Base-by-base conservation (phyloP, 2,329 filamentous ascomycete species). In the Meredithiella fracta region DNA sequence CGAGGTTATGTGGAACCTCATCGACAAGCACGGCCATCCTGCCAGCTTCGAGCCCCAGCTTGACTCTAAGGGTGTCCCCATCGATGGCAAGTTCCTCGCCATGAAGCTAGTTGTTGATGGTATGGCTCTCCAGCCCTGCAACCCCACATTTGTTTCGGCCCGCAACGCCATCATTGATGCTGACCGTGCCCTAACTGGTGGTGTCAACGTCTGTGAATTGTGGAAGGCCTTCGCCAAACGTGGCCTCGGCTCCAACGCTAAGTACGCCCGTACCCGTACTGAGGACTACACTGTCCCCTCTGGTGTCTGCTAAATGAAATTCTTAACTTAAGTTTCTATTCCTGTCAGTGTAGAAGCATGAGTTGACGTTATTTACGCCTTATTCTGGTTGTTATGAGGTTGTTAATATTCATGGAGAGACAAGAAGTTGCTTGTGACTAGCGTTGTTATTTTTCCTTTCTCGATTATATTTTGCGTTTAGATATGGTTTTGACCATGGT, bases 171-270 rank as follows among this genome's bases (percentile, higher is more conserved):
- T 79, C 60, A 61, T 79, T 22, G 77, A 79, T 57, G 76, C 76
- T 0, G 76, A 79, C 62, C 64, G 64, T 34, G 69, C 70, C 3
- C 66, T 79, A 7, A 79, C 76, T 1, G 70, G 68, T 1, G 76
- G 75, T 1, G 63, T 62, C 9, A 79, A 79, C 63, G 58, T 62
- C 11, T 79, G 76, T 54, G 68, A 70, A 60, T 65, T 79, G 58
- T 79, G 77, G 76, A 73, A 61, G 14, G 76, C 62, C 0, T 79
- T 79, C 61, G 75, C 76, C 1, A 79, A 78, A 70, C 67, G 76
- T 50, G 76, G 76, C n/a, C 63, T 79, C 2, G 76, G 76, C 37
- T 55, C 60, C 0, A 63, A 64, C 11, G 70, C 70, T 3, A 61
- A 49, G 40, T 69, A 67, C 51, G 62, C 61, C 58, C 49, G 38